Percentiles rank a stretch among this genome's conserved stretches.
Evolutionary conservation across 176 grass and related monocot species (phyloP).

Genomic region (Avena atlantica): DNA sequence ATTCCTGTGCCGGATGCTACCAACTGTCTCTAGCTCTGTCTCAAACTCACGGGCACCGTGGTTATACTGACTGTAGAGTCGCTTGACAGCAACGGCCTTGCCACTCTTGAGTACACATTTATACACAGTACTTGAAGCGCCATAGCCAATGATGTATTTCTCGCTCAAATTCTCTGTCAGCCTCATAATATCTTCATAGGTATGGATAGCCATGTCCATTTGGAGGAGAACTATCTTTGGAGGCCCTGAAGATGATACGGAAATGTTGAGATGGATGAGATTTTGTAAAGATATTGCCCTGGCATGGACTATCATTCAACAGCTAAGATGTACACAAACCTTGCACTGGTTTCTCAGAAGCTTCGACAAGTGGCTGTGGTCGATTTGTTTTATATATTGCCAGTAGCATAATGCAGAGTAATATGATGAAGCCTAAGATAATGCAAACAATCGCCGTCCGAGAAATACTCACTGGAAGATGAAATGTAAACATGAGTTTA

Average conservation of each 20-base stretch:
- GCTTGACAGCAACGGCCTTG: constrained; percentile 91
- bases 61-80: constrained; percentile 91
- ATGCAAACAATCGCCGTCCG: constrained; percentile 75
- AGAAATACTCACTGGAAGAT: constrained; percentile 74
- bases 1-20: constrained; percentile 90
- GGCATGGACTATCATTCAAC: not conserved
- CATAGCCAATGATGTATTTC: constrained; percentile 98
- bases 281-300: not conserved
- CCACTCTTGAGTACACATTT: constrained; percentile 84
- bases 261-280: constrained; percentile 26
- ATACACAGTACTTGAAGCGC: constrained; percentile 94
- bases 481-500: constrained; percentile 30
- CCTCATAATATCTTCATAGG: constrained; percentile 96
- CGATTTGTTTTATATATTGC: constrained; percentile 90
- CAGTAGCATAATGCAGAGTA: constrained; percentile 70
- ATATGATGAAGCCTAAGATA: constrained; percentile 70
- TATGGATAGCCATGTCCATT: constrained; percentile 98
- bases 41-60: constrained; percentile 84
- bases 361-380: constrained; percentile 70
- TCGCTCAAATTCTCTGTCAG: constrained; percentile 92
- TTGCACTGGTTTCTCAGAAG: constrained; percentile 65
- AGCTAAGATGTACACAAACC: constrained; percentile 51
- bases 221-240: constrained; percentile 94
- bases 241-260: constrained; percentile 59
- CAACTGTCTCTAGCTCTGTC: constrained; percentile 87